Percentiles rank a stretch among this genome's conserved stretches.
Evolutionary conservation across 495 filamentous ascomycete genomes (phyloP).

Genomic region (Melanomma pulvis-pyrius): DNA sequence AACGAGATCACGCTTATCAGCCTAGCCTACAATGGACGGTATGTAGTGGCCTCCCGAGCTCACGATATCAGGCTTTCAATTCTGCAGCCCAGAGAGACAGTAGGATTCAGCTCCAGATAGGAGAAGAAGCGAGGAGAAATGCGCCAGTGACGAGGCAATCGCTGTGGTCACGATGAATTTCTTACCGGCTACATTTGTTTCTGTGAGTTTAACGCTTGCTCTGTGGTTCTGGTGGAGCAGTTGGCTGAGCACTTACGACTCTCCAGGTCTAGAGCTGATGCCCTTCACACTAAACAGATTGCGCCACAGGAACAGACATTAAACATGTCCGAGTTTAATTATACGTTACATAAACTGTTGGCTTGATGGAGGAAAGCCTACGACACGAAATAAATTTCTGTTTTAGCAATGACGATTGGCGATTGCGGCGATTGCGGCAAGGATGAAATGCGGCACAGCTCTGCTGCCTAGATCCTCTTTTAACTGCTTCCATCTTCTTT

Average conservation of each 20-base stretch:
- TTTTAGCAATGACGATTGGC: neutral
- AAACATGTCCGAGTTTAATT: neutral
- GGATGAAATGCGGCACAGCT: neutral
- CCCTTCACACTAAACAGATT: neutral
- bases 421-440: conserved; percentile 5
- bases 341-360: no score
- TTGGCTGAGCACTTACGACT: neutral
- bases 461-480: neutral
- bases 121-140: conserved; percentile 31
- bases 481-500: neutral
- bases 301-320: neutral
- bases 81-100: conserved; percentile 27
- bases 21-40: neutral
- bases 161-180: conserved; percentile 32
- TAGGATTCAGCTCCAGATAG: conserved; percentile 22
- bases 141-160: conserved; percentile 28
- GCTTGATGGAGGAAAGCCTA: neutral
- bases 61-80: conserved; percentile 24
- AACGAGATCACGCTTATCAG: conserved; percentile 17
- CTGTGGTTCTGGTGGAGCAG: conserved; percentile 5
- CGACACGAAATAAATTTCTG: neutral
- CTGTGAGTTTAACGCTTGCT: conserved; percentile 16
- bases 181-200: conserved; percentile 28
- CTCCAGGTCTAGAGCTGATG: neutral
- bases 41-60: conserved; percentile 1